phyloP scores from a whole-genome alignment of 2,329 filamentous ascomycete genomes.

The Epichloe baconii region DNA sequence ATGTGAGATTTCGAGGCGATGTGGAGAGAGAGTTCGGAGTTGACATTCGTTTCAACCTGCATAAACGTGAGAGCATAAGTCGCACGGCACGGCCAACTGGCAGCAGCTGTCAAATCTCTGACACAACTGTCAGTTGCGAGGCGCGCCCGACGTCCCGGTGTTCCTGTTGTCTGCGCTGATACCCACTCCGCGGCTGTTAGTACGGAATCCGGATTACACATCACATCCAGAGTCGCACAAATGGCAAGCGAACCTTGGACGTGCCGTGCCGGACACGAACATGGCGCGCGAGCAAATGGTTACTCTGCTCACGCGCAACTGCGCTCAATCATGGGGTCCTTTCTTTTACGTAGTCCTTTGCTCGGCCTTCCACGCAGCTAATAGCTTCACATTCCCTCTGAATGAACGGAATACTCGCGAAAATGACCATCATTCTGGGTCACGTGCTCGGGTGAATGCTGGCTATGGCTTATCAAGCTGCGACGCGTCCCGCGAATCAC shows the following conservation, averaged over 20 bases:
- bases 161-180: not conserved
- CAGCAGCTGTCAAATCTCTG: slow-evolving; percentile 1
- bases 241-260: not conserved
- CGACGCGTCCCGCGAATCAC: not conserved
- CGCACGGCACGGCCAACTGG: not conserved
- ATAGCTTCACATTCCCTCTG: not conserved
- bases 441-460: not conserved
- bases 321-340: too few species aligned
- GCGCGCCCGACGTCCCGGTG: not conserved
- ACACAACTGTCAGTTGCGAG: not conserved
- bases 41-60: not conserved
- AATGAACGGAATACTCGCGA: not conserved
- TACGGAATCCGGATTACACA: not conserved
- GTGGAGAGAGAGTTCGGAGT: not conserved
- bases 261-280: not conserved
- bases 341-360: too few species aligned
- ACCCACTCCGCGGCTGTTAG: not conserved
- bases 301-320: not conserved
- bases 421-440: not conserved
- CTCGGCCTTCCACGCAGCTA: not conserved
- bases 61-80: not conserved
- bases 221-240: not conserved
- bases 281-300: not conserved
- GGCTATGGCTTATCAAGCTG: not conserved
- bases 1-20: not conserved